Percentiles rank a stretch among this genome's conserved stretches.
Conservation (phyloP, 192 early-diverging fungal species). For the Backusella macrospora region DNA sequence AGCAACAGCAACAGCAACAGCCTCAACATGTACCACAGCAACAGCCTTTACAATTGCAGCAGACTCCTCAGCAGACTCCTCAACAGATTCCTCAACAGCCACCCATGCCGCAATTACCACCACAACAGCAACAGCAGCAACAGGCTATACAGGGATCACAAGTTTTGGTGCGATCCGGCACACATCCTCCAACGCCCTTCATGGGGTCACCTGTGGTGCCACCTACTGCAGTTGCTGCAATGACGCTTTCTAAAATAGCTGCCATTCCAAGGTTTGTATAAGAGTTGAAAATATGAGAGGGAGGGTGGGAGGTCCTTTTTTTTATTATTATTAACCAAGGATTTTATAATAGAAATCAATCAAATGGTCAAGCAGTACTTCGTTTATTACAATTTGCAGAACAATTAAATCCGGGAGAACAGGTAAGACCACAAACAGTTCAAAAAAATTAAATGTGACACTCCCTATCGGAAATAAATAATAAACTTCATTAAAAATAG, state of each 20-base stretch:
- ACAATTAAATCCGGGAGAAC: slow-evolving; percentile 30
- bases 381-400: slow-evolving; percentile 37
- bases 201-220: slow-evolving; percentile 21
- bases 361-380: slow-evolving; percentile 26
- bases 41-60: neutral
- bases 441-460: too few relatives aligned
- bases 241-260: neutral
- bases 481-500: neutral
- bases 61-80: slow-evolving; percentile 15
- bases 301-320: neutral
- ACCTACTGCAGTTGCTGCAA: neutral
- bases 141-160: slow-evolving; percentile 18
- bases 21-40: neutral
- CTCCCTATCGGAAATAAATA: neutral
- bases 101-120: neutral
- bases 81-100: slow-evolving; percentile 16
- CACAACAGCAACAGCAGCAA: neutral
- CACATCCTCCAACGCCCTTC: slow-evolving; percentile 22
- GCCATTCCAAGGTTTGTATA: neutral
- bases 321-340: neutral
- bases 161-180: slow-evolving; percentile 20
- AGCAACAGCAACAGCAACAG: neutral
- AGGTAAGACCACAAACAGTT: slow-evolving; percentile 11
- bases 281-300: neutral
- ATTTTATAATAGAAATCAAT: slow-evolving; percentile 22